phyloP scores from a whole-genome alignment of 805 yeast genomes.

The Dipodascopsis tothii region DNA sequence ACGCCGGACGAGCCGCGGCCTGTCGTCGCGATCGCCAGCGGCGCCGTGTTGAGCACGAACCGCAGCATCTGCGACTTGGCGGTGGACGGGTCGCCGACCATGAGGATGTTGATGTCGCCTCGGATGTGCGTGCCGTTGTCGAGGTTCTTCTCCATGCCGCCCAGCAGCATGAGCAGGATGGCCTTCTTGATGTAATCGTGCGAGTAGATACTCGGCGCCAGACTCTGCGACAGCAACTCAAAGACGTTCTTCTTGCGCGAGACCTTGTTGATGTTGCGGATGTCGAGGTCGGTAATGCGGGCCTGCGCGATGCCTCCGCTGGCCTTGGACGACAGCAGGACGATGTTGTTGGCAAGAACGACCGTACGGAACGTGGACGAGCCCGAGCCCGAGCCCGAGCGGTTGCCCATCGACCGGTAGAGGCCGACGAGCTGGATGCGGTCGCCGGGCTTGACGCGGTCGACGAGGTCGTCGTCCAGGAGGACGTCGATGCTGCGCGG shows the following conservation, averaged over 20 bases:
- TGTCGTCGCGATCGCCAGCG: conserved; percentile 93
- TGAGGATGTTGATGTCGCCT: conserved; percentile 90
- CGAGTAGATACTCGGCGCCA: conserved; percentile 95
- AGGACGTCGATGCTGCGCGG: conserved; percentile 89
- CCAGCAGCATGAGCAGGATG: conserved; percentile 78
- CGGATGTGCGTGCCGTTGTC: conserved; percentile 94
- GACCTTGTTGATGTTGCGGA: conserved; percentile 75
- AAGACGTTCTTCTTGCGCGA: conserved; percentile 66
- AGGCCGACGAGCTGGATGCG: conserved; percentile 91
- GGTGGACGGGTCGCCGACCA: conserved; percentile 99
- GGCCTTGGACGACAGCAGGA: conserved; percentile 80
- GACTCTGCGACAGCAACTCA: conserved; percentile 69
- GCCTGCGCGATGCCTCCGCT: conserved; percentile 67
- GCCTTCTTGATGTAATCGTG: conserved; percentile 88
- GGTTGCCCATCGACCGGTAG: conserved; percentile 74
- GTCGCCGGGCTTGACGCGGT: conserved; percentile 89
- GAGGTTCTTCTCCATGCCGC: conserved; percentile 89
- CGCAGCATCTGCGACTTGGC: conserved; percentile 94
- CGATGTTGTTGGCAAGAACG: conserved; percentile 81
- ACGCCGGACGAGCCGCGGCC: conserved; percentile 99
- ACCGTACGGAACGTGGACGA: conserved; percentile 71
- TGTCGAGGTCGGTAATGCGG: conserved; percentile 67
- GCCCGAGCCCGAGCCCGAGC: conserved; percentile 37
- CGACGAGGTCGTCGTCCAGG: conserved; percentile 93
- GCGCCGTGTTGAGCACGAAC: conserved; percentile 89